phyloP scores from a whole-genome alignment of 2,329 filamentous ascomycete species.

The Colletotrichum lini region DNA sequence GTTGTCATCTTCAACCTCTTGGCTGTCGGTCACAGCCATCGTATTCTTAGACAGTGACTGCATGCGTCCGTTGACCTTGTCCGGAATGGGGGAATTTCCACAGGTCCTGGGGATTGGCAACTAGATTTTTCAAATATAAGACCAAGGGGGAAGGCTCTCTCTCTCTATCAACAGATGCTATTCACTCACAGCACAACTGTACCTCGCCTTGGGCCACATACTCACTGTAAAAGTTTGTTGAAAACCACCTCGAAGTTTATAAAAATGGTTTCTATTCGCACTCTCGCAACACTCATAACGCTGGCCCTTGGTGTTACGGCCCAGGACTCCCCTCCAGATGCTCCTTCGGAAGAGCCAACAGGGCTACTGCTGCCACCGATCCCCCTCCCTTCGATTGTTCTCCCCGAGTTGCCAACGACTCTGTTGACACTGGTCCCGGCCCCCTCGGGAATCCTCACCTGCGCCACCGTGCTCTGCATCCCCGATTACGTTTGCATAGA shows the following conservation, averaged over 20 bases:
- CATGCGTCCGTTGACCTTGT: conserved; percentile 8
- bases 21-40: conserved; percentile 10
- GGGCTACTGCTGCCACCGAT: background rate
- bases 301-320: conserved; percentile 25
- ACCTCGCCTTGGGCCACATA: background rate
- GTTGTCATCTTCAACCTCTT: background rate
- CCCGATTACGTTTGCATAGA: background rate
- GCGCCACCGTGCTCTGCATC: background rate
- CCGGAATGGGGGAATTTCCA: background rate
- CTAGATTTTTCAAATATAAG: conserved; percentile 8
- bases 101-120: background rate
- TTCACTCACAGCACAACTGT: background rate
- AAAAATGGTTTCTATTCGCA: conserved; percentile 32
- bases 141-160: background rate
- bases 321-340: no score
- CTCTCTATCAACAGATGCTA: background rate
- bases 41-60: conserved; percentile 8
- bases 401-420: background rate
- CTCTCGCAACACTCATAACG: background rate
- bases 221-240: background rate
- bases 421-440: background rate
- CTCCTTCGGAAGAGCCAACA: background rate
- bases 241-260: background rate
- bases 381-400: background rate
- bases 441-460: background rate